Conservation (phyloP, 2,329 filamentous ascomycete genomes). For the Xylogone sp. region DNA sequence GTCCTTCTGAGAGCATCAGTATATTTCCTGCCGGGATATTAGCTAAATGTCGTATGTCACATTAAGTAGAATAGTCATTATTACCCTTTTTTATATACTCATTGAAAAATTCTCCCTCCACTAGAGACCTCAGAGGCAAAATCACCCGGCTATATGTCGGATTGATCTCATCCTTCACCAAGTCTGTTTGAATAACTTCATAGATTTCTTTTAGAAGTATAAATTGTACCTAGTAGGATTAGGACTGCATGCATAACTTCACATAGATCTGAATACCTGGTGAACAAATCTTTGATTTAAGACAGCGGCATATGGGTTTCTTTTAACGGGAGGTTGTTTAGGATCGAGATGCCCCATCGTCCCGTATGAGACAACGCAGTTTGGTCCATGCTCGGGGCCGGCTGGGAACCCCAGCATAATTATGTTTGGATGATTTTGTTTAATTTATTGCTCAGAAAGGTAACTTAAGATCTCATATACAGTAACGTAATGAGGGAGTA, state of each 20-base stretch:
- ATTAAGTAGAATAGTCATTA: no score
- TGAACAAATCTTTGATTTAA: slow-evolving; percentile 63
- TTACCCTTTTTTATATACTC: slow-evolving; percentile 67
- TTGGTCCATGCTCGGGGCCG: slow-evolving; percentile 41
- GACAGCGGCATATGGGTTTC: slow-evolving; percentile 72
- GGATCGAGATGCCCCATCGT: slow-evolving; percentile 67
- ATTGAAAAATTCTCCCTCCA: slow-evolving; percentile 76
- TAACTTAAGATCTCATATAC: background rate
- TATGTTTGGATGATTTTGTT: background rate
- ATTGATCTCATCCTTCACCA: slow-evolving; percentile 37
- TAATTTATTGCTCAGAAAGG: background rate
- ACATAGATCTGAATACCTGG: slow-evolving; percentile 42
- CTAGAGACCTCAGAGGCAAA: slow-evolving; percentile 67
- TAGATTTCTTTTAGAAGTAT: slow-evolving; percentile 66
- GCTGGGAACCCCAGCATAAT: slow-evolving; percentile 40
- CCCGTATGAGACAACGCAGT: slow-evolving; percentile 72
- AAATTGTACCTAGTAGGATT: slow-evolving; percentile 56
- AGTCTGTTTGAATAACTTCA: slow-evolving; percentile 46
- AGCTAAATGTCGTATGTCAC: background rate
- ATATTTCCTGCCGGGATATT: slow-evolving; percentile 57
- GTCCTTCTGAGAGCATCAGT: slow-evolving; percentile 79
- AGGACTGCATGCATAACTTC: background rate
- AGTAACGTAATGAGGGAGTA: no score
- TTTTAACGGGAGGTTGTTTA: slow-evolving; percentile 65
- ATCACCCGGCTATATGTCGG: slow-evolving; percentile 63